Conservation (phyloP, 140 eudicot genomes). For the Flaveria floridana region DNA sequence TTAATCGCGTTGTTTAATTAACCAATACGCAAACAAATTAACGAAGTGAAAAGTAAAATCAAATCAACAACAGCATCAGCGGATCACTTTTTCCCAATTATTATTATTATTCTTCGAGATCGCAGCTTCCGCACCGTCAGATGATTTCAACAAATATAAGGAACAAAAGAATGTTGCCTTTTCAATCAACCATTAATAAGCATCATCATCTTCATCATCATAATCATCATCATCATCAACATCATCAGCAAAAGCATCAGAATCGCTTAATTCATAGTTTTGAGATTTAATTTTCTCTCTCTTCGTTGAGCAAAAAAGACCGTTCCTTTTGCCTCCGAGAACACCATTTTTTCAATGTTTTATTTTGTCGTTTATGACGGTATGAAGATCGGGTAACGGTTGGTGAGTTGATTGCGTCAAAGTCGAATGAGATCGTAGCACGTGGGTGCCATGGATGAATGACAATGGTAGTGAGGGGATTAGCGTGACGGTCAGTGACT, state of each 20-base stretch:
- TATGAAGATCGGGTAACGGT: background rate
- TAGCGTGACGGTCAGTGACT: constrained; percentile 27
- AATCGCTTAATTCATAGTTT: constrained; percentile 30
- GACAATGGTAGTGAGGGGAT: constrained; percentile 15
- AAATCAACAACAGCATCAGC: constrained; percentile 31
- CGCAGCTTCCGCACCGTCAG: constrained; percentile 40
- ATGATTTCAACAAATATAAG: constrained; percentile 27
- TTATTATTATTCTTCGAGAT: constrained; percentile 37
- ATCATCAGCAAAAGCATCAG: constrained; percentile 18
- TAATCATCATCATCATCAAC: background rate
- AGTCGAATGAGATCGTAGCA: background rate
- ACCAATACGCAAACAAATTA: constrained; percentile 16
- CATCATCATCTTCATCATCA: constrained; percentile 17
- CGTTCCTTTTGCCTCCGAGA: background rate
- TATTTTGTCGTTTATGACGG: constrained; percentile 24
- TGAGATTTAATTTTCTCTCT: background rate
- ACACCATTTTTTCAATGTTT: constrained; percentile 14
- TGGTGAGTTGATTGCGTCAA: constrained; percentile 9
- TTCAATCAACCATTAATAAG: constrained; percentile 45
- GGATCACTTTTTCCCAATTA: constrained; percentile 36
- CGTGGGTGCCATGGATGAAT: background rate
- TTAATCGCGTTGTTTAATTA: constrained; percentile 9
- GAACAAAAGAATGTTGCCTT: constrained; percentile 41
- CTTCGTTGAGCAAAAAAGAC: background rate
- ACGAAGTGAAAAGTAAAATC: constrained; percentile 17